Percentiles rank a stretch among this genome's conserved stretches.
Evolutionary conservation across 1,284 basidiomycete genomes (phyloP).

Genomic region (Ceratorhiza oryzae-sativae): DNA sequence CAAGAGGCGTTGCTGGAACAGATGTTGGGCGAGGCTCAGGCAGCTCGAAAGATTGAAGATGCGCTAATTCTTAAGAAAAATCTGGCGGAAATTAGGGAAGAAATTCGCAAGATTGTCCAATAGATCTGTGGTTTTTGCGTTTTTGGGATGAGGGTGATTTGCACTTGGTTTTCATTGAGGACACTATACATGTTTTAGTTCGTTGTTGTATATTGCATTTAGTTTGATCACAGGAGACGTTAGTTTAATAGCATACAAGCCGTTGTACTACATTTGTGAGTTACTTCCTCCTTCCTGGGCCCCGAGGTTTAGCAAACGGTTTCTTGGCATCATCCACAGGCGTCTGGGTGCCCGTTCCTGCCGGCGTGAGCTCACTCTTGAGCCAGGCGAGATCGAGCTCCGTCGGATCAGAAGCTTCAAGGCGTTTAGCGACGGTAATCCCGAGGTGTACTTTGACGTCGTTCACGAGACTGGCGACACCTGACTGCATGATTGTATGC

Average conservation of each 20-base stretch:
- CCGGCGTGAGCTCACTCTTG: slow-evolving; percentile 61
- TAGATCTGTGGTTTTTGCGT: slow-evolving; percentile 42
- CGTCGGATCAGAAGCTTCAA: slow-evolving; percentile 81
- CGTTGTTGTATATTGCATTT: slow-evolving; percentile 21
- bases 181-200: background rate
- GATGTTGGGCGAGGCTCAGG: slow-evolving; percentile 82
- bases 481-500: slow-evolving; percentile 52
- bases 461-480: slow-evolving; percentile 63
- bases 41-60: slow-evolving; percentile 89
- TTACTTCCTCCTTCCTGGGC: slow-evolving; percentile 47
- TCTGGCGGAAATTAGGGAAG: slow-evolving; percentile 76
- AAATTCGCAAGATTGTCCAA: slow-evolving; percentile 70
- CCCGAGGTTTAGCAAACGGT: slow-evolving; percentile 47
- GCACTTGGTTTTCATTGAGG: slow-evolving; percentile 7
- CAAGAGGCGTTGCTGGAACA: slow-evolving; percentile 88
- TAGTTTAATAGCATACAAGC: background rate
- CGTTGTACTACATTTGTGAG: background rate
- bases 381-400: slow-evolving; percentile 74
- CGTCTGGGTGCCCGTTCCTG: background rate
- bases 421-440: slow-evolving; percentile 62
- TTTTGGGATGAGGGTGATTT: background rate
- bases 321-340: slow-evolving; percentile 40
- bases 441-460: slow-evolving; percentile 62
- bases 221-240: background rate
- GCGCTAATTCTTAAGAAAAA: slow-evolving; percentile 77